Percentiles rank a stretch among this genome's conserved stretches.
Evolutionary conservation across 2,329 filamentous ascomycete genomes (phyloP).

Genomic region (Exophiala spinifera): DNA sequence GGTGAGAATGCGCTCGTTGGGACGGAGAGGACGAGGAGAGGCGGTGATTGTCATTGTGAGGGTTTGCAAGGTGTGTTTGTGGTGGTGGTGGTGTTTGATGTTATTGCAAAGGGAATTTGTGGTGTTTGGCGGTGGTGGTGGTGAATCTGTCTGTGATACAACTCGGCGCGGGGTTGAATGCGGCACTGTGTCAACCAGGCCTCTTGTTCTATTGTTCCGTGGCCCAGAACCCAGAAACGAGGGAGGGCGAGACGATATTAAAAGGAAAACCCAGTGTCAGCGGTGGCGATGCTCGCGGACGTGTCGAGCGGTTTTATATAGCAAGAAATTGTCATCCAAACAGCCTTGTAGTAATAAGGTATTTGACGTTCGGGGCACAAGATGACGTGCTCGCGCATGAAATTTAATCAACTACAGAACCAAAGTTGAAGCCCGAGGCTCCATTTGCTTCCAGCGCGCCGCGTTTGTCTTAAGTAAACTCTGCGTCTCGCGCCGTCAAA

Average conservation of each 20-base stretch:
- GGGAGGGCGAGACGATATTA: too few relatives aligned
- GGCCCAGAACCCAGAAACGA: too few relatives aligned
- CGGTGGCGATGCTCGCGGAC: too few relatives aligned
- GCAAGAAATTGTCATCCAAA: conserved; percentile 1
- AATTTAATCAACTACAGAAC: neutral
- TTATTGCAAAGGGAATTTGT: neutral
- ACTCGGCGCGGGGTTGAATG: too few relatives aligned
- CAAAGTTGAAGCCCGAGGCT: too few relatives aligned
- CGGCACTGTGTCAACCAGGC: too few relatives aligned
- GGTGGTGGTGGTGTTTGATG: neutral
- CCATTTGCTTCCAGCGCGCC: too few relatives aligned
- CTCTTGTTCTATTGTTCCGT: too few relatives aligned
- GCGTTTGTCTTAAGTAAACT: neutral
- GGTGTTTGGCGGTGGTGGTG: too few relatives aligned
- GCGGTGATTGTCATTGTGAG: conserved; percentile 19
- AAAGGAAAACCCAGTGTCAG: too few relatives aligned
- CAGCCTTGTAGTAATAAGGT: neutral
- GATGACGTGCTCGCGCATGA: neutral
- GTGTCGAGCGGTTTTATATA: too few relatives aligned
- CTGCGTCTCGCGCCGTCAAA: neutral
- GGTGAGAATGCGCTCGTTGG: conserved; percentile 30
- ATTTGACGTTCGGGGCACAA: neutral
- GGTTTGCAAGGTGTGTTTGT: neutral
- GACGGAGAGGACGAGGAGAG: conserved; percentile 26
- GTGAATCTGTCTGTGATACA: too few relatives aligned